Percentiles rank a stretch among this genome's conserved stretches.
Evolutionary conservation across 345 rosid genomes (phyloP).

Genomic region (Triadica sebifera): DNA sequence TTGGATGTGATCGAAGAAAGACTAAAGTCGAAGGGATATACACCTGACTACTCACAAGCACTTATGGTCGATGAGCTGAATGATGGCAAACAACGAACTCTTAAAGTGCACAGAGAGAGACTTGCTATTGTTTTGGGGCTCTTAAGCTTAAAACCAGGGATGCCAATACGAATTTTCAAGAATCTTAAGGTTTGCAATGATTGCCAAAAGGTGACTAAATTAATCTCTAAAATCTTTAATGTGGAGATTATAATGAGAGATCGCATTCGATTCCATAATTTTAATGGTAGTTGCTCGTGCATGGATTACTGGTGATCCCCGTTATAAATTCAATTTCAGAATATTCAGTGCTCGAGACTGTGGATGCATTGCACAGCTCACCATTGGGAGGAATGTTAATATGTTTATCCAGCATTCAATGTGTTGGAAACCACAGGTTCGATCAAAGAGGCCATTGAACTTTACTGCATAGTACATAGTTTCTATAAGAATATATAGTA

Average conservation of each 20-base stretch:
- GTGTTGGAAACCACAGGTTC: too few species aligned
- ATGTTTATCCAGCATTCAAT: too few species aligned
- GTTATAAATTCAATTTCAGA: not conserved
- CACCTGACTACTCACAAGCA: conserved; percentile 34
- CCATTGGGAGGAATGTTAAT: too few species aligned
- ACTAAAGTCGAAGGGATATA: conserved; percentile 44
- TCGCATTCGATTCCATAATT: conserved; percentile 71
- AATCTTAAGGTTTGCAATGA: conserved; percentile 75
- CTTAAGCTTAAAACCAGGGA: conserved; percentile 53
- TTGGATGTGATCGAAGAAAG: conserved; percentile 54
- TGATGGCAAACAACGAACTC: conserved; percentile 45
- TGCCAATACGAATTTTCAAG: conserved; percentile 66
- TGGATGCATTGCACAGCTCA: not conserved
- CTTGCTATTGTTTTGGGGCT: conserved; percentile 79
- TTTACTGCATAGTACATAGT: too few species aligned
- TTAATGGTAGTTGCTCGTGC: conserved; percentile 72
- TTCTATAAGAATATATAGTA: too few species aligned
- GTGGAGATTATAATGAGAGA: conserved; percentile 77
- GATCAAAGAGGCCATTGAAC: too few species aligned
- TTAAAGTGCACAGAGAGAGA: conserved; percentile 73
- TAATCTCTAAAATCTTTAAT: conserved; percentile 55
- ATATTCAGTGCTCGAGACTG: not conserved
- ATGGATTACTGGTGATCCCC: conserved; percentile 66
- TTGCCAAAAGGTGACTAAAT: conserved; percentile 67
- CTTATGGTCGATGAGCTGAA: conserved; percentile 42